phyloP scores from a whole-genome alignment of 805 yeast genomes.

The Groenewaldozyma salmanticensis region DNA sequence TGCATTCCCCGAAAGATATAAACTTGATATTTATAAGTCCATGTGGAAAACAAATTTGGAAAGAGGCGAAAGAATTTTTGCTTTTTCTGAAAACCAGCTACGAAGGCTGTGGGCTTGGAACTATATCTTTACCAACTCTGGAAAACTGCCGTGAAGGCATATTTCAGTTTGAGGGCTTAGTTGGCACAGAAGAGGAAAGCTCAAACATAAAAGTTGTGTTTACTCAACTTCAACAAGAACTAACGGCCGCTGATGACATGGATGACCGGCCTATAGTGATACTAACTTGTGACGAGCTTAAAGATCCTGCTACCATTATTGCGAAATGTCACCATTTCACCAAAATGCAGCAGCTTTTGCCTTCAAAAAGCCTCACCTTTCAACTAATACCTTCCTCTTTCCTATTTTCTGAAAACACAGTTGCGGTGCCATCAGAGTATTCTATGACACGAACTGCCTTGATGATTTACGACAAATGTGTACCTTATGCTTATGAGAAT shows the following conservation, averaged over 20 bases:
- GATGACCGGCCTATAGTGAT: too few species aligned
- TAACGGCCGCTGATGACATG: too few species aligned
- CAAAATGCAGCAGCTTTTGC: too few species aligned
- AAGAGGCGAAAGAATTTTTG: constrained; percentile 15
- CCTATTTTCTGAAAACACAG: constrained; percentile 20
- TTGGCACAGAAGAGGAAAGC: too few species aligned
- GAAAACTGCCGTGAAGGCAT: constrained; percentile 12
- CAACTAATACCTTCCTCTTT: constrained; percentile 15
- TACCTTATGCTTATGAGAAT: neutral
- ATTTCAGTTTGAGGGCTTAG: constrained; percentile 3
- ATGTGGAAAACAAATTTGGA: constrained; percentile 15
- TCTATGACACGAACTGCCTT: constrained; percentile 21
- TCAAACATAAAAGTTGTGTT: too few species aligned
- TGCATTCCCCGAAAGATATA: constrained; percentile 22
- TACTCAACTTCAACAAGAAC: too few species aligned
- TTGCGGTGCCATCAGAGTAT: constrained; percentile 22
- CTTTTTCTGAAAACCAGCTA: constrained; percentile 23
- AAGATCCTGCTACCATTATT: too few species aligned
- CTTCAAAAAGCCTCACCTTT: constrained; percentile 6
- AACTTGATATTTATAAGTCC: constrained; percentile 23
- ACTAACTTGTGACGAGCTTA: too few species aligned
- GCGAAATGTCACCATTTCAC: too few species aligned
- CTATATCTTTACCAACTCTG: constrained; percentile 11
- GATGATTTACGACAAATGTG: constrained; percentile 24
- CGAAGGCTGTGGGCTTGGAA: constrained; percentile 29